Conservation (phyloP, 1,284 basidiomycete genomes). For the Flammula alnicola region DNA sequence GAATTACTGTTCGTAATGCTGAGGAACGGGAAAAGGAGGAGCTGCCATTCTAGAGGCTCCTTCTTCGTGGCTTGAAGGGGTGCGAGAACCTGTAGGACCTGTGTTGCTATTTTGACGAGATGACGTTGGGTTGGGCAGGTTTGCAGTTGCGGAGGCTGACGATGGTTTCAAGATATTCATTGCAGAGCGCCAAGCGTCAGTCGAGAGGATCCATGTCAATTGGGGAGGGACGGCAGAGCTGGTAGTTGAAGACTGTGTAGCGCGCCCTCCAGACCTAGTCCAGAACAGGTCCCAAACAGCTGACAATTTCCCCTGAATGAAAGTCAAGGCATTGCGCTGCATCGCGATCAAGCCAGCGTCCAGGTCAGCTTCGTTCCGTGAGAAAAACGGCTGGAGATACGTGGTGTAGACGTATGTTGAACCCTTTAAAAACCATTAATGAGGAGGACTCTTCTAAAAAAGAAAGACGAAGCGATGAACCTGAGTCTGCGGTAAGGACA, state of each 20-base stretch:
- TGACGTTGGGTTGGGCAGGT: constrained; percentile 10
- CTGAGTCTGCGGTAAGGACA: constrained; percentile 76
- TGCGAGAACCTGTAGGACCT: constrained; percentile 12
- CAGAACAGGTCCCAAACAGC: constrained; percentile 49
- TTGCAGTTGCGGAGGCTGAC: constrained; percentile 8
- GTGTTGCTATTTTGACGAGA: constrained; percentile 21
- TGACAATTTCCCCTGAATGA: constrained; percentile 52
- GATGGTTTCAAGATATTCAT: constrained; percentile 22
- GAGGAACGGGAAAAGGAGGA: constrained; percentile 40
- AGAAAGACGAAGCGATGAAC: constrained; percentile 41
- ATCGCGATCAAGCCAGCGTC: constrained; percentile 64
- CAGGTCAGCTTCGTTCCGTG: constrained; percentile 67
- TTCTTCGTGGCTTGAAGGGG: constrained; percentile 1
- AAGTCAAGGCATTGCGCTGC: constrained; percentile 55
- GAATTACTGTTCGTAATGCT: constrained; percentile 32
- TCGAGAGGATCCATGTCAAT: constrained; percentile 21
- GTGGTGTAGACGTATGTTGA: constrained; percentile 73
- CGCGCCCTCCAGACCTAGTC: constrained; percentile 38
- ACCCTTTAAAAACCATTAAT: constrained; percentile 49
- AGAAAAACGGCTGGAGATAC: constrained; percentile 70
- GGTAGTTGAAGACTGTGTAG: constrained; percentile 13
- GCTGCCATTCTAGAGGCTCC: no score
- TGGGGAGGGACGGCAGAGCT: constrained; percentile 19
- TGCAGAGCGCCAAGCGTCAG: constrained; percentile 22
- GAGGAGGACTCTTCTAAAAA: constrained; percentile 11